Evolutionary conservation across 139 green algal species (phyloP).

Genomic region (Chlorella sp.): DNA sequence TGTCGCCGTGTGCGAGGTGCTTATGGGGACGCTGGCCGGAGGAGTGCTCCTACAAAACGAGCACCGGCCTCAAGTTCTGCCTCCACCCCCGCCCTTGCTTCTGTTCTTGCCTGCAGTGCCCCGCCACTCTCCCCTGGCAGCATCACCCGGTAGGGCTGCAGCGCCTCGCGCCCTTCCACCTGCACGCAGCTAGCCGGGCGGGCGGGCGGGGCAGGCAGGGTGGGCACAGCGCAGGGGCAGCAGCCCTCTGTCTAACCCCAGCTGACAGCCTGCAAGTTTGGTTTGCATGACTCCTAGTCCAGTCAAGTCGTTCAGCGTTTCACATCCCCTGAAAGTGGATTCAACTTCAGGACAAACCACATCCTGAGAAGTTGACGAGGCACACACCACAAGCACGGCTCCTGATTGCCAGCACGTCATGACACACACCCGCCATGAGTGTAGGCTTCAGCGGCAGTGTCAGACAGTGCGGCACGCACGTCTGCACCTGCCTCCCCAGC

Average conservation of each 20-base stretch:
- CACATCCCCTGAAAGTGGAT: too few species aligned
- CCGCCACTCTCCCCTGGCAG: constrained; percentile 21
- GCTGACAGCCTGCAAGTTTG: background rate
- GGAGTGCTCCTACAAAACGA: too few species aligned
- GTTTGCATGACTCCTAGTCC: too few species aligned
- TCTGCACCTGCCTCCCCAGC: background rate
- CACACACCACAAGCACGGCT: too few species aligned
- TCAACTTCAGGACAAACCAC: too few species aligned
- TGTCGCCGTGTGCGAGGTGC: too few species aligned
- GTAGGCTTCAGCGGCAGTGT: too few species aligned
- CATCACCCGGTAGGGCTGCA: constrained; percentile 48
- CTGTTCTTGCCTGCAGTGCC: constrained; percentile 15
- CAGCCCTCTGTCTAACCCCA: background rate
- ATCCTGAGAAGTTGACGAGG: too few species aligned
- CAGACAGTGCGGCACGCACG: background rate
- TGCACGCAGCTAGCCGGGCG: background rate
- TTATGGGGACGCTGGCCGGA: too few species aligned
- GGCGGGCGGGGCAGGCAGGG: background rate
- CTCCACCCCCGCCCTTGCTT: background rate
- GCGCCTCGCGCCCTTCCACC: constrained; percentile 35
- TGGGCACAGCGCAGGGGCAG: background rate
- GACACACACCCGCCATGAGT: background rate
- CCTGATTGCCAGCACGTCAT: too few species aligned
- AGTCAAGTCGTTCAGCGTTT: too few species aligned
- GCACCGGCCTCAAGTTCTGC: background rate